phyloP scores from a whole-genome alignment of 2,329 filamentous ascomycete species.

The Dactylellina parvicollis region DNA sequence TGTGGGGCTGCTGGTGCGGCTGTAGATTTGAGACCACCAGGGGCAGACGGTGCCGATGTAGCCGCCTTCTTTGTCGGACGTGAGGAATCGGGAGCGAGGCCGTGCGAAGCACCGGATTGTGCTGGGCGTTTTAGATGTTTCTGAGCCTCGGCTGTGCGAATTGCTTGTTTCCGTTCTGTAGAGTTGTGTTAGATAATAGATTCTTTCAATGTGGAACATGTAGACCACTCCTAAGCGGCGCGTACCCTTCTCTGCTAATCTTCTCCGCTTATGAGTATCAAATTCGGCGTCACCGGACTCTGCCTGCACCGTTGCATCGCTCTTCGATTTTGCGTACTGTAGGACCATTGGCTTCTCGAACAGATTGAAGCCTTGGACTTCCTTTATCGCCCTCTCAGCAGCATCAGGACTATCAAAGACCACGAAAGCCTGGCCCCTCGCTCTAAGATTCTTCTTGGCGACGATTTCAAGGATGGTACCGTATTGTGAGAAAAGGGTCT shows the following conservation, averaged over 20 bases:
- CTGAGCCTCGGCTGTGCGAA: conserved; percentile 80
- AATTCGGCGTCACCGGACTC: conserved; percentile 81
- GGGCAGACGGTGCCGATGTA: conserved; percentile 66
- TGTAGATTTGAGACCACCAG: conserved; percentile 80
- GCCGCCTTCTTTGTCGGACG: conserved; percentile 64
- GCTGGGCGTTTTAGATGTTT: conserved; percentile 76
- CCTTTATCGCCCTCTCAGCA: conserved; percentile 83
- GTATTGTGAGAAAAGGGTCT: conserved; percentile 85
- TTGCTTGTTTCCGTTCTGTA: conserved; percentile 79
- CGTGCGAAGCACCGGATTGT: conserved; percentile 56
- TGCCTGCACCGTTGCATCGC: conserved; percentile 84
- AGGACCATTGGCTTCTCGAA: conserved; percentile 91
- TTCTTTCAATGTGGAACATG: not conserved
- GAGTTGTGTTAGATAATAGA: not conserved
- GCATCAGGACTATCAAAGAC: conserved; percentile 85
- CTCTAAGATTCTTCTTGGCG: conserved; percentile 87
- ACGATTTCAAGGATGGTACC: conserved; percentile 85
- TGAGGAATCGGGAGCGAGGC: conserved; percentile 55
- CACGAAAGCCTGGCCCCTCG: conserved; percentile 94
- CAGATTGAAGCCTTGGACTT: conserved; percentile 89
- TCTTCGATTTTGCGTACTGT: conserved; percentile 81
- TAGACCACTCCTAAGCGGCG: conserved; percentile 8
- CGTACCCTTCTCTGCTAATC: conserved; percentile 88
- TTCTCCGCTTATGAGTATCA: conserved; percentile 83
- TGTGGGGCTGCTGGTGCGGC: conserved; percentile 73